Evolutionary conservation across 169 alveolate species (phyloP), one percentile per base, ranked within the genome.

Genomic region (Plasmodium cynomolgi): DNA sequence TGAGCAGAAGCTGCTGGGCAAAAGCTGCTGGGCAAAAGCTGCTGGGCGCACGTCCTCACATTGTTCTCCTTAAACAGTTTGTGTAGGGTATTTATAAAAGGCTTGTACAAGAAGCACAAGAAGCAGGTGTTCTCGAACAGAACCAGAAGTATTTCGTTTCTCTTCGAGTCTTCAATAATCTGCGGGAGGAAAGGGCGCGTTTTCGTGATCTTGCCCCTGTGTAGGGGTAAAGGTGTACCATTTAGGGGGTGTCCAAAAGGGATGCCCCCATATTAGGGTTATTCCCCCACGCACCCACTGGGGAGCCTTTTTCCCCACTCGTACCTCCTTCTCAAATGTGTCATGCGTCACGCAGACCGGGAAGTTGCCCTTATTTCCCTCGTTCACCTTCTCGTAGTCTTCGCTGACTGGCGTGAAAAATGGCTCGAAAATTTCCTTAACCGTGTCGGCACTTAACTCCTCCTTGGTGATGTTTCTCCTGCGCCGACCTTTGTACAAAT

Each of bases 301-400:
- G 62, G 62, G 62, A 50, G 26, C 23, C 62, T 17, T 9, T 71
- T n/a, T 54, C 71, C 68, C 54, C 71, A 11, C 17, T 20, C 15
- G 11, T 86, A 86, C 93, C 93, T 86, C 93, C 86, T 86, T 86
- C 68, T 86, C 81, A 86, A 86, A 86, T 31, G 93, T 86, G 58
- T 86, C 93, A 86, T 86, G 93, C 26, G 93, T 86, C 44, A 86
- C 93, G 33, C 54, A 86, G 13, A 56, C 72, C 29, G 93, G 93
- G 37, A 75, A 86, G 29, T 54, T 50, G 13, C 58, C 93, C 37
- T 77, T 56, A 44, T 86, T 86, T 77, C 93, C 93, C 41, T 86
- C 80, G 44, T 86, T 86, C 15, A 86, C 44, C 71, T 86, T 50
- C 81, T 86, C 82, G 71, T 75, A 77, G 47, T 86, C 74, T 86